Evolutionary conservation across 495 filamentous ascomycete species (phyloP).

Genomic region (Aspergillus leporis): DNA sequence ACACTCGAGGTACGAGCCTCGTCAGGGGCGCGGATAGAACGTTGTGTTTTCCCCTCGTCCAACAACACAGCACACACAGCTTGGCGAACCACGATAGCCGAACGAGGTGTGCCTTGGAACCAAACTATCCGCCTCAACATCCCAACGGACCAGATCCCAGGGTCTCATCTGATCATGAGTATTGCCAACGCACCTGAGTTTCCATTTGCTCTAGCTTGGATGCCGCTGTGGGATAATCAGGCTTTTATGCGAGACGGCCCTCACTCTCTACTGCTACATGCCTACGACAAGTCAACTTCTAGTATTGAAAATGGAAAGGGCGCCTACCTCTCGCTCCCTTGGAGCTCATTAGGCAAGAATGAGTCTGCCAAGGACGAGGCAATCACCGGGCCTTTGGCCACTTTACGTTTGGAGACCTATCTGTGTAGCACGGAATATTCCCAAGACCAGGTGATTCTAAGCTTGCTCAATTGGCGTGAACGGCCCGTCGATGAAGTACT

Average conservation of each 20-base stretch:
- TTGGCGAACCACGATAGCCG: conserved; percentile 83
- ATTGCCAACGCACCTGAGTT: conserved; percentile 80
- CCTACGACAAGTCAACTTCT: conserved; percentile 83
- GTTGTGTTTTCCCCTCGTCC: conserved; percentile 83
- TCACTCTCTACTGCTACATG: conserved; percentile 81
- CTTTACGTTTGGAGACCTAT: conserved; percentile 78
- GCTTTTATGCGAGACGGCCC: conserved; percentile 87
- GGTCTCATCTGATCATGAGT: conserved; percentile 85
- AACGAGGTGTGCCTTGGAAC: conserved; percentile 78
- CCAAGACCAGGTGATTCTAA: conserved; percentile 85
- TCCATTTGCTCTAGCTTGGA: conserved; percentile 86
- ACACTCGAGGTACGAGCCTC: conserved; percentile 82
- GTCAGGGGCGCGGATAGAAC: conserved; percentile 77
- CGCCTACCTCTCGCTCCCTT: conserved; percentile 82
- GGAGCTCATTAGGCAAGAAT: conserved; percentile 66
- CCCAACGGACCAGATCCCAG: conserved; percentile 74
- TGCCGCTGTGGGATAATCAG: conserved; percentile 90
- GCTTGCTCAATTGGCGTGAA: conserved; percentile 83
- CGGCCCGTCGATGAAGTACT: conserved; percentile 67
- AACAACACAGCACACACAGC: conserved; percentile 72
- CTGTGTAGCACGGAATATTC: conserved; percentile 95
- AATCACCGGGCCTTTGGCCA: conserved; percentile 73
- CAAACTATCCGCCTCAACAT: conserved; percentile 84
- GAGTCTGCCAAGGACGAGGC: conserved; percentile 69
- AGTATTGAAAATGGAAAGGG: conserved; percentile 61